A percentile compares a stretch with the other conserved stretches of the same genome.
These are phyloP conservation scores for Hanseniaspora sp. DNA, from an alignment of 1,139 yeast genomes.

Conservation along the genomic window DNA sequence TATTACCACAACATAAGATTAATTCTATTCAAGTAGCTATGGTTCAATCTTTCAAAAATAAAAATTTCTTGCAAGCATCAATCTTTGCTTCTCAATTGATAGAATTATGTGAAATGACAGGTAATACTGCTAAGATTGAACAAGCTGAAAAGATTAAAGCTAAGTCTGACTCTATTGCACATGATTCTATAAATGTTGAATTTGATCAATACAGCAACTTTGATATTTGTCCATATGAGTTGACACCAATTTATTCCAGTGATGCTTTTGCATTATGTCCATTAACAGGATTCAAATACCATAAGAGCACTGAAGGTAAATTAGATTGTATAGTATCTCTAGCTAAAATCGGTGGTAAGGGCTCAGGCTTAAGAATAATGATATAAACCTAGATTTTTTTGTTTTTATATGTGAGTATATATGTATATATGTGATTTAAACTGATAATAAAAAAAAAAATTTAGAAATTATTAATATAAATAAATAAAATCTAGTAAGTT, in stretches of 20 bases:
- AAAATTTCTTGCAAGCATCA: slow-evolving; percentile 80
- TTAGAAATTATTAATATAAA: no score
- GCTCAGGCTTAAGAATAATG: slow-evolving; percentile 67
- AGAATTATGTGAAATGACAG: slow-evolving; percentile 58
- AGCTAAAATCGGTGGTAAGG: slow-evolving; percentile 82
- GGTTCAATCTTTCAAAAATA: slow-evolving; percentile 79
- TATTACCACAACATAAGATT: slow-evolving; percentile 71
- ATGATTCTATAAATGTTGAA: slow-evolving; percentile 80
- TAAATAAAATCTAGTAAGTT: no score
- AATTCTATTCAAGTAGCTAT: slow-evolving; percentile 92
- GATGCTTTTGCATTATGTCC: slow-evolving; percentile 63
- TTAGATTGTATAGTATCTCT: slow-evolving; percentile 66
- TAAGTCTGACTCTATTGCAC: slow-evolving; percentile 66
- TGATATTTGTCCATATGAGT: slow-evolving; percentile 76
- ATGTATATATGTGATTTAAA: no score
- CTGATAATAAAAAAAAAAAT: no score
- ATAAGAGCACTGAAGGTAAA: slow-evolving; percentile 63
- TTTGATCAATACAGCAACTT: slow-evolving; percentile 88
- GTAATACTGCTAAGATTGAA: slow-evolving; percentile 73
- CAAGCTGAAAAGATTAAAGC: slow-evolving; percentile 75
- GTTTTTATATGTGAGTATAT: not conserved
- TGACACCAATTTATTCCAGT: slow-evolving; percentile 80
- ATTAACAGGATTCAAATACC: slow-evolving; percentile 84
- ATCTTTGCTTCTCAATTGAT: slow-evolving; percentile 53
- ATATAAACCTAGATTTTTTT: slow-evolving; percentile 17